A percentile compares a stretch with the other conserved stretches of the same genome.
phyloP scores from a whole-genome alignment of 2,329 filamentous ascomycete species.

The Arthrobotrys musiformis region DNA sequence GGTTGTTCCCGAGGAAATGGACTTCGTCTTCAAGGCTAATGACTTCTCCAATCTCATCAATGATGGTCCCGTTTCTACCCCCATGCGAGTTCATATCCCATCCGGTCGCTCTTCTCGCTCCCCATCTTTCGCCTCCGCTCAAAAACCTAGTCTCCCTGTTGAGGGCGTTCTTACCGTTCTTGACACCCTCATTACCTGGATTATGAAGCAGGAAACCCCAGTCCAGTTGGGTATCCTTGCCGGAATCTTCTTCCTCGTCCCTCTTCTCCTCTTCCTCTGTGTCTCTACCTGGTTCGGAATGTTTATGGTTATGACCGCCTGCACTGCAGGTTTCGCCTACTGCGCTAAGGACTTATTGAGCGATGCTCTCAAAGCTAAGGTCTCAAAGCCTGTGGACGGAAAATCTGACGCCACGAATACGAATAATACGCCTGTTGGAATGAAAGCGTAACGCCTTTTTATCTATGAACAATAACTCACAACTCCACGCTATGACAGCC shows the following conservation, averaged over 20 bases:
- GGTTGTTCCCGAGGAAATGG: slow-evolving; percentile 52
- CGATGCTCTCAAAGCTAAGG: neutral
- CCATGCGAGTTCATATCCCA: slow-evolving; percentile 47
- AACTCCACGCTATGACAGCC: neutral
- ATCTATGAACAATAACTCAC: neutral
- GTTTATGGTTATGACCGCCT: slow-evolving; percentile 36
- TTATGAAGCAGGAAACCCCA: slow-evolving; percentile 47
- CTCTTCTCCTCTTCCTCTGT: slow-evolving; percentile 38
- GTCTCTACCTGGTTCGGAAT: slow-evolving; percentile 51
- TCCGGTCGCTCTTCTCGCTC: slow-evolving; percentile 39
- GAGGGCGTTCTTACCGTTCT: slow-evolving; percentile 37
- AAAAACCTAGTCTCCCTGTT: slow-evolving; percentile 20
- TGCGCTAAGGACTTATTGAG: slow-evolving; percentile 37
- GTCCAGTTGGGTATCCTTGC: slow-evolving; percentile 44
- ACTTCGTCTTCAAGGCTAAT: slow-evolving; percentile 49
- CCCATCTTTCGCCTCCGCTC: slow-evolving; percentile 27
- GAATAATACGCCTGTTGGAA: slow-evolving; percentile 27
- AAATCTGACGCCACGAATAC: slow-evolving; percentile 13
- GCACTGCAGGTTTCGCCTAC: slow-evolving; percentile 43
- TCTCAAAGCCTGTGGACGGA: slow-evolving; percentile 10
- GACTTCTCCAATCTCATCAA: slow-evolving; percentile 48
- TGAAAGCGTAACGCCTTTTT: slow-evolving; percentile 24
- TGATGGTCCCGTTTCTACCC: slow-evolving; percentile 15
- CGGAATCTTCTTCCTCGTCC: slow-evolving; percentile 48
- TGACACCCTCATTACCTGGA: slow-evolving; percentile 35